Evolutionary conservation across 495 filamentous ascomycete species (phyloP).

Genomic region (Hyaloscypha bicolor): DNA sequence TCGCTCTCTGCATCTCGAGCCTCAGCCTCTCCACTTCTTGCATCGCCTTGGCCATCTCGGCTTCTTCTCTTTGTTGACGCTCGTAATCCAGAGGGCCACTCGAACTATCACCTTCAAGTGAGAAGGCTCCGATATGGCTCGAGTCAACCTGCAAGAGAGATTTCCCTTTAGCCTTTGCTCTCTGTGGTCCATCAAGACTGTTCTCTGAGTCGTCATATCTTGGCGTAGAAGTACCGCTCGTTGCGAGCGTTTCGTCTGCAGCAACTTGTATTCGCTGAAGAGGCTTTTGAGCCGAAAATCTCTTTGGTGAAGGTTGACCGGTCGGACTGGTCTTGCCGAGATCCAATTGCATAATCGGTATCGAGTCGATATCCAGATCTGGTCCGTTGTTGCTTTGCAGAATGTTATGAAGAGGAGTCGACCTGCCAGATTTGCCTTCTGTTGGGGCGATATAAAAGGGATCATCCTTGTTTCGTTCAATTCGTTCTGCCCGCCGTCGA

Average conservation of each 20-base stretch:
- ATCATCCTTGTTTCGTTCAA: constrained; percentile 84
- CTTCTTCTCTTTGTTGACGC: constrained; percentile 60
- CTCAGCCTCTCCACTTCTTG: constrained; percentile 82
- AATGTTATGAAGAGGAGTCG: constrained; percentile 73
- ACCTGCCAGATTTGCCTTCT: constrained; percentile 53
- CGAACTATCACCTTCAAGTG: constrained; percentile 55
- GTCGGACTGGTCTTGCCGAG: constrained; percentile 51
- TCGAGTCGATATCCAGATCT: constrained; percentile 85
- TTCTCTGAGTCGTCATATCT: constrained; percentile 42
- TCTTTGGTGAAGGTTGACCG: constrained; percentile 27
- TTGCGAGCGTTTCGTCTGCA: constrained; percentile 34
- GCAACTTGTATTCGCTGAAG: constrained; percentile 39
- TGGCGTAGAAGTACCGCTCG: constrained; percentile 35
- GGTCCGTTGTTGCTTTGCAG: constrained; percentile 67
- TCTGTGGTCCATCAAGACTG: constrained; percentile 28
- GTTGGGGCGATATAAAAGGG: constrained; percentile 84
- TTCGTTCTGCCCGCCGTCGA: constrained; percentile 65
- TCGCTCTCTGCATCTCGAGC: constrained; percentile 88
- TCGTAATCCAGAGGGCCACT: constrained; percentile 45
- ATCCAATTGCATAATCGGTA: constrained; percentile 91
- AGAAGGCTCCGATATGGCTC: constrained; percentile 69
- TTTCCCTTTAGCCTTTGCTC: constrained; percentile 47
- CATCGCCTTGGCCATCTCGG: constrained; percentile 82
- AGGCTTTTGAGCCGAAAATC: constrained; percentile 25
- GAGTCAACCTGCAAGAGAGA: constrained; percentile 82